Base-by-base conservation (phyloP, 2,329 filamentous ascomycete species). In the Xylariaceae sp. region DNA sequence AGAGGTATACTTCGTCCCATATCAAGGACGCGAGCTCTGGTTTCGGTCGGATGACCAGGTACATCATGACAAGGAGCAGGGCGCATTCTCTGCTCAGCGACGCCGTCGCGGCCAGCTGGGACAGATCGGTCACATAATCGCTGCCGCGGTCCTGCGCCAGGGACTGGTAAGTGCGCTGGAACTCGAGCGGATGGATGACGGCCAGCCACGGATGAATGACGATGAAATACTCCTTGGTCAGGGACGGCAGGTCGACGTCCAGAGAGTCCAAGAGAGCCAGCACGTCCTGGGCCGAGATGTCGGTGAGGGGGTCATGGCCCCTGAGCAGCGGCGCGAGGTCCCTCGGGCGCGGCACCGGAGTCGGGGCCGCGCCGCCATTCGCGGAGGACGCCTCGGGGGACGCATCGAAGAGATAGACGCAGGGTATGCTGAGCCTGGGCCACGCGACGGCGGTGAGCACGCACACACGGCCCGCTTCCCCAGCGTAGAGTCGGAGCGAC, bases 151-250 rank as follows among this genome's bases (percentile, higher is more conserved):
- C 27, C 4, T 29, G 11, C 6, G 16, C 8, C 14, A 29, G 7
- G 18, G 10, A 10, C 9, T 15, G 6, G 27, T 16, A 18, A 10
- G 27, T 29, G 10, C 5, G 5, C 16, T 15, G 12, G 15, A 17
- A 29, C 5, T 10, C 15, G 14, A 14, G 27, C 7, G 27, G 27
- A 15, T 29, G 27, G 27, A 29, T n/a, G 8, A 29, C 27, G 12
- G 13, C 16, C 10, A 29, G 27, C 27, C 27, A 29, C 16, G 27
- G 27, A 15, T 29, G 27, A n/a, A 29, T 18, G 15, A 29, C 11
- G 4, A 16, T 15, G 15, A 17, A 29, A 15, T 29, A 29, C 16
- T 29, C 27, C 14, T 29, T 15, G 11, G 27, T 15, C 11, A 29
- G 13, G 8, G 27, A 12, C 7, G 11, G 27, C 27, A n/a, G 18